A percentile compares a stretch with the other conserved stretches of the same genome.
Evolutionary conservation across 352 stramenopile genomes (phyloP).

Genomic region (Globisporangium acanthophoron): DNA sequence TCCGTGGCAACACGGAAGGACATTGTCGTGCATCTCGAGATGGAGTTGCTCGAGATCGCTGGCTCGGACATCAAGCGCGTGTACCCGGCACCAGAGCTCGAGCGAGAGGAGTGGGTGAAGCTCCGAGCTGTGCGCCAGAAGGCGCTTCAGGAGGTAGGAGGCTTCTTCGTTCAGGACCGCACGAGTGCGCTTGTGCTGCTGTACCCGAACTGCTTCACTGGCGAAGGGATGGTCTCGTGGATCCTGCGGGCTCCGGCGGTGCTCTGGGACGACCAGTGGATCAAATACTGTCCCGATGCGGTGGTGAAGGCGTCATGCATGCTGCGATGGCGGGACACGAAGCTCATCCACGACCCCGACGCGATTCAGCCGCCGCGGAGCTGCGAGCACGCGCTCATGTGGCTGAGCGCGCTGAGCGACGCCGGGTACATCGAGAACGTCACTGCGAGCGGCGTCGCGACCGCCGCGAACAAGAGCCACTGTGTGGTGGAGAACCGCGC

Average conservation of each 20-base stretch:
- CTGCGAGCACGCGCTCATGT: constrained; percentile 29
- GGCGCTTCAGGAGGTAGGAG: constrained; percentile 32
- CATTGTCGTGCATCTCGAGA: constrained; percentile 55
- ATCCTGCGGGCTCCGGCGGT: constrained; percentile 35
- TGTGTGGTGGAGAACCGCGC: constrained; percentile 37
- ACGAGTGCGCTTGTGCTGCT: constrained; percentile 27
- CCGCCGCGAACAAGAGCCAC: constrained; percentile 29
- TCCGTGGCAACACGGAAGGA: constrained; percentile 42
- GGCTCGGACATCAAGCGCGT: constrained; percentile 18
- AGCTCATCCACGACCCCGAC: constrained; percentile 34
- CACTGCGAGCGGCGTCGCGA: constrained; percentile 11
- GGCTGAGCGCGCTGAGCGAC: constrained; percentile 52
- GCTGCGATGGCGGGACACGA: constrained; percentile 30
- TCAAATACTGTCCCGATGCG: constrained; percentile 38
- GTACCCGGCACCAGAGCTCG: constrained; percentile 10
- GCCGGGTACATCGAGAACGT: constrained; percentile 57
- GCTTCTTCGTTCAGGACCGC: constrained; percentile 54
- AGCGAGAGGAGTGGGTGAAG: constrained; percentile 50
- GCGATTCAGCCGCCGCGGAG: constrained; percentile 38
- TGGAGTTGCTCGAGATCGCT: constrained; percentile 53
- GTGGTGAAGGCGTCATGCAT: constrained; percentile 13
- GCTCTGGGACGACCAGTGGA: constrained; percentile 53
- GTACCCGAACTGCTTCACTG: constrained; percentile 46
- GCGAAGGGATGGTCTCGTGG: constrained; percentile 60
- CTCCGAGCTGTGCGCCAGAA: constrained; percentile 35